phyloP scores from a whole-genome alignment of 2,329 filamentous ascomycete genomes.

The Monosporascus sp. region DNA sequence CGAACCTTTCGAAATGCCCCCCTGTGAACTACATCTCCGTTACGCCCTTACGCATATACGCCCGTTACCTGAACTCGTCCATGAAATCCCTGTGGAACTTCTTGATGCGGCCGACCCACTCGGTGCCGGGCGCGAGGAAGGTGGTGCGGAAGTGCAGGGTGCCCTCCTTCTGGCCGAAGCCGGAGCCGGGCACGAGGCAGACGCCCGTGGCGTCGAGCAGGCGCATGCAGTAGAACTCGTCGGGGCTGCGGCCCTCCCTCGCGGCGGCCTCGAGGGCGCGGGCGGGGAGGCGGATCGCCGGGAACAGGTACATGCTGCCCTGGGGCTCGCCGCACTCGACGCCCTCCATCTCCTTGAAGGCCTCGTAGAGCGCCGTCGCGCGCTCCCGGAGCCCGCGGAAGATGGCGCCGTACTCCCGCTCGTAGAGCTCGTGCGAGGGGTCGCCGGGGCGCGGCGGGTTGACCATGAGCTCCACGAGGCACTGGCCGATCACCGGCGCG shows the following conservation, averaged over 20 bases:
- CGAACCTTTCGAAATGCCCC: background rate
- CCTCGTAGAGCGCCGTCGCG: constrained; percentile 79
- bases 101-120: constrained; percentile 83
- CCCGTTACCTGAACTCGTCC: constrained; percentile 60
- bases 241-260: constrained; percentile 67
- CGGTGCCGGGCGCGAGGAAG: constrained; percentile 91
- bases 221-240: constrained; percentile 91
- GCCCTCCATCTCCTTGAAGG: constrained; percentile 92
- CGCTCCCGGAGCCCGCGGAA: constrained; percentile 72
- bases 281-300: constrained; percentile 73
- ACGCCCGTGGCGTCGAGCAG: constrained; percentile 92
- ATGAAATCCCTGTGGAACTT: constrained; percentile 92
- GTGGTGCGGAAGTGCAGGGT: constrained; percentile 94
- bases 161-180: constrained; percentile 90
- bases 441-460: constrained; percentile 85
- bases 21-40: background rate
- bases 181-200: constrained; percentile 86
- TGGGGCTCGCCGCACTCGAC: constrained; percentile 86
- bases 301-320: constrained; percentile 99
- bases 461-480: constrained; percentile 95
- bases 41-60: constrained; percentile 2
- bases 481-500: constrained; percentile 91
- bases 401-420: constrained; percentile 79
- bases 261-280: constrained; percentile 74
- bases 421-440: constrained; percentile 78